A percentile compares a stretch with the other conserved stretches of the same genome.
Conservation (phyloP, 106 monocot species). For the Gastrodia elata region DNA sequence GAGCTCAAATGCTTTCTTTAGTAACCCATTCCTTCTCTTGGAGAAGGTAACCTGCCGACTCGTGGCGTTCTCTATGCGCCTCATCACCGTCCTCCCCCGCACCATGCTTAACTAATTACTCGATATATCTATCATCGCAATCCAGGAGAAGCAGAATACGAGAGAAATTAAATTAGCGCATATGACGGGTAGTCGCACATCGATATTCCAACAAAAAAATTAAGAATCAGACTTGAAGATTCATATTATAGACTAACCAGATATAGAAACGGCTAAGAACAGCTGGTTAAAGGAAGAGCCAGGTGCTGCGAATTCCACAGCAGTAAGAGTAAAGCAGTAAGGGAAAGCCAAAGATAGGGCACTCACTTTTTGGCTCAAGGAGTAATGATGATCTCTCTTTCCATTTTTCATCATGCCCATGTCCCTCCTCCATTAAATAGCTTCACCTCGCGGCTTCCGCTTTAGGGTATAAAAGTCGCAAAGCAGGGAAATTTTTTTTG, state of each 20-base stretch:
- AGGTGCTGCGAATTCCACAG: background rate
- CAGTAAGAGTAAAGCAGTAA: background rate
- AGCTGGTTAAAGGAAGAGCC: background rate
- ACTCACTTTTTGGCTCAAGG: background rate
- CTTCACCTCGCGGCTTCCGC: too few relatives aligned
- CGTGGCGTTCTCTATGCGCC: slow-evolving; percentile 6
- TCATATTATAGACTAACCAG: background rate
- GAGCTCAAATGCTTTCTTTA: slow-evolving; percentile 6
- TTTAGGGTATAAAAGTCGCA: background rate
- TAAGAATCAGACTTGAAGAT: background rate
- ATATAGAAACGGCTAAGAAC: background rate
- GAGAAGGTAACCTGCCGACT: slow-evolving; percentile 9
- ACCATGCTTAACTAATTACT: background rate
- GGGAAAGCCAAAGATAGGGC: background rate
- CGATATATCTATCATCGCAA: background rate
- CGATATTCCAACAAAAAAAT: background rate
- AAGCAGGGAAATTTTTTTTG: background rate
- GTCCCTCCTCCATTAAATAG: background rate
- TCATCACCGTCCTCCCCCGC: slow-evolving; percentile 11
- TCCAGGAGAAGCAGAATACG: background rate
- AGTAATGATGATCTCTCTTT: background rate
- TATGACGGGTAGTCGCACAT: background rate
- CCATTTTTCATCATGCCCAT: background rate
- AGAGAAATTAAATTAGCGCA: background rate
- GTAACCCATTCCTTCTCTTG: background rate